These are phyloP conservation scores for Tolypocladium sp. DNA, from an alignment of 2,329 filamentous ascomycete species.

Conservation along the genomic window DNA sequence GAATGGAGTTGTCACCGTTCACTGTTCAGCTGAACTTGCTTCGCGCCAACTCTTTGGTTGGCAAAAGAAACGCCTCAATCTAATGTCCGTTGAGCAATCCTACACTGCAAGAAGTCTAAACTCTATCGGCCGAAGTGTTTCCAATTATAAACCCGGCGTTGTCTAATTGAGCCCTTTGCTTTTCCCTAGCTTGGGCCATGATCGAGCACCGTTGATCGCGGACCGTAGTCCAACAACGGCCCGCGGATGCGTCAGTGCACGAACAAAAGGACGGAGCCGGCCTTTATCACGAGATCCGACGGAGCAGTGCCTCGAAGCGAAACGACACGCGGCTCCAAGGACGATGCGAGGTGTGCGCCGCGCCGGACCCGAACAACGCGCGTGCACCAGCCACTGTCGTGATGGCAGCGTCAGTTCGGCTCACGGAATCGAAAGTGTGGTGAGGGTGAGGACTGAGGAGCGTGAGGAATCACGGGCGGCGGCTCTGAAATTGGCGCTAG, in stretches of 20 bases:
- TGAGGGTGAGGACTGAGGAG: not conserved
- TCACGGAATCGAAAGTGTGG: not conserved
- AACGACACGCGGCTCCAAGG: not conserved
- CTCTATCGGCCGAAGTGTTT: not conserved
- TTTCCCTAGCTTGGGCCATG: not conserved
- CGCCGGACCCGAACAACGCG: not conserved
- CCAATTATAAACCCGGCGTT: not conserved
- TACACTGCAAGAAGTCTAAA: too few relatives aligned
- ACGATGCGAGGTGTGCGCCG: not conserved
- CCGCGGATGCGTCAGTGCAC: not conserved
- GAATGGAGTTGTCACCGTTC: not conserved
- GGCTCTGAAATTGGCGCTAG: not conserved
- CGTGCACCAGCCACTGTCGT: not conserved
- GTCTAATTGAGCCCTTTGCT: not conserved
- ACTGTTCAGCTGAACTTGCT: too few relatives aligned
- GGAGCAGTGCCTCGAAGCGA: not conserved
- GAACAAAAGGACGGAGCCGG: not conserved
- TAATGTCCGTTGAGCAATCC: not conserved
- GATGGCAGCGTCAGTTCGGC: not conserved
- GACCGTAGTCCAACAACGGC: not conserved
- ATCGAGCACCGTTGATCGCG: not conserved
- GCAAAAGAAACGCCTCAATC: not conserved
- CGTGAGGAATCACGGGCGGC: not conserved
- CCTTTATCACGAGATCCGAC: not conserved
- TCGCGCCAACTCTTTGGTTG: not conserved